Evolutionary conservation across 805 yeast species (phyloP).

Genomic region (Saccharomycopsis olivae): DNA sequence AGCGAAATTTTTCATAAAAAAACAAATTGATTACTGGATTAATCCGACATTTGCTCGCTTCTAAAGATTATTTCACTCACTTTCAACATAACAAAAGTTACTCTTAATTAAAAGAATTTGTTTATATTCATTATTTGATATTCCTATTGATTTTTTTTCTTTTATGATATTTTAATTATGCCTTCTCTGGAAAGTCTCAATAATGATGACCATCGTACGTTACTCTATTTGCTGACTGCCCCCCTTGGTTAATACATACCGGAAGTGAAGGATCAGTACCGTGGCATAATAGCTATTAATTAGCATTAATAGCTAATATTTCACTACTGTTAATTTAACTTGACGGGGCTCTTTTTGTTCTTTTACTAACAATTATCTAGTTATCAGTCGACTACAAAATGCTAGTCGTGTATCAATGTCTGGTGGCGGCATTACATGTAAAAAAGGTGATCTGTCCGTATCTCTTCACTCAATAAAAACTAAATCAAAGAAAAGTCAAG

Average conservation of each 20-base stretch:
- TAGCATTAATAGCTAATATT: too few species aligned
- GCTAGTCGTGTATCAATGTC: neutral
- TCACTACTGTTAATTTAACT: neutral
- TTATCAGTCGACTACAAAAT: conserved; percentile 9
- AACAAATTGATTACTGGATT: neutral
- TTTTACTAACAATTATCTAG: neutral
- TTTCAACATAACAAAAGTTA: too few species aligned
- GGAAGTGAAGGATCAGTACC: too few species aligned
- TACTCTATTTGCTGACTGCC: neutral
- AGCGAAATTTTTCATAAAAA: neutral
- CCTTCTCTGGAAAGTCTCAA: neutral
- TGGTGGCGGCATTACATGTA: neutral
- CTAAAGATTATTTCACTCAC: neutral
- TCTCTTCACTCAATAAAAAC: neutral
- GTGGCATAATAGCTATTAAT: too few species aligned
- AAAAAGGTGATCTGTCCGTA: neutral
- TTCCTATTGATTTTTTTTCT: too few species aligned
- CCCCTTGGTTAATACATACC: too few species aligned
- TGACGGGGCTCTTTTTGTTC: neutral
- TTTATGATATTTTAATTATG: too few species aligned
- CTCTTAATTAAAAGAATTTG: too few species aligned
- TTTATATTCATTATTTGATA: too few species aligned
- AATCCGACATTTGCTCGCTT: neutral
- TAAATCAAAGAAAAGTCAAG: neutral
- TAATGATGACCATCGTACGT: conserved; percentile 7